phyloP scores from a whole-genome alignment of 495 filamentous ascomycete genomes.

The Hyaloscypha variabilis region DNA sequence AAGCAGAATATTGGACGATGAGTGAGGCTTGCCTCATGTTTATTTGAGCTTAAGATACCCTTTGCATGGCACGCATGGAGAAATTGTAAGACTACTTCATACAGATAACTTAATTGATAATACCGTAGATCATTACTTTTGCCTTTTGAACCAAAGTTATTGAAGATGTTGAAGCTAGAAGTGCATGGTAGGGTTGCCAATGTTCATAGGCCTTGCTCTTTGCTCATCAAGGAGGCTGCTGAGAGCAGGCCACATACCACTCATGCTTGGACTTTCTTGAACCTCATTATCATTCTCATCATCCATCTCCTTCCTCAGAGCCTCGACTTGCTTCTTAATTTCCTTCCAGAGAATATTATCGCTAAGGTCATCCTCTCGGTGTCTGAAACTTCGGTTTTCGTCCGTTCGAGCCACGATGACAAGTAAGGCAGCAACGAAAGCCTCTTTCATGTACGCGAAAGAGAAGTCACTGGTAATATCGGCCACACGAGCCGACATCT shows the following conservation, averaged over 20 bases:
- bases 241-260: conserved; percentile 17
- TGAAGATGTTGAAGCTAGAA: not conserved
- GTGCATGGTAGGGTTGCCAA: conserved; percentile 14
- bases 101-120: conserved; percentile 26
- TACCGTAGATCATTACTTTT: not conserved
- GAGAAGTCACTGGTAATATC: conserved; percentile 61
- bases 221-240: conserved; percentile 14
- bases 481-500: conserved; percentile 55
- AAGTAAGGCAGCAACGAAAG: conserved; percentile 61
- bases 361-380: conserved; percentile 41
- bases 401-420: conserved; percentile 39
- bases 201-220: conserved; percentile 10
- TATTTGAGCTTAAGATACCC: conserved; percentile 26
- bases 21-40: conserved; percentile 48
- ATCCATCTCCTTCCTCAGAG: conserved; percentile 58
- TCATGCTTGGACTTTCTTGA: conserved; percentile 14
- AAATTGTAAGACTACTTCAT: conserved; percentile 9
- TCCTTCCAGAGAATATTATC: conserved; percentile 53
- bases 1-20: conserved; percentile 89
- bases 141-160: not conserved
- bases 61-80: conserved; percentile 7
- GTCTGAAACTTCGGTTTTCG: conserved; percentile 33
- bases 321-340: conserved; percentile 59
- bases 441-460: conserved; percentile 69
- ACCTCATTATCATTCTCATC: conserved; percentile 23